Conservation (phyloP, 352 stramenopile genomes). For the Saprolegnia diclina region DNA sequence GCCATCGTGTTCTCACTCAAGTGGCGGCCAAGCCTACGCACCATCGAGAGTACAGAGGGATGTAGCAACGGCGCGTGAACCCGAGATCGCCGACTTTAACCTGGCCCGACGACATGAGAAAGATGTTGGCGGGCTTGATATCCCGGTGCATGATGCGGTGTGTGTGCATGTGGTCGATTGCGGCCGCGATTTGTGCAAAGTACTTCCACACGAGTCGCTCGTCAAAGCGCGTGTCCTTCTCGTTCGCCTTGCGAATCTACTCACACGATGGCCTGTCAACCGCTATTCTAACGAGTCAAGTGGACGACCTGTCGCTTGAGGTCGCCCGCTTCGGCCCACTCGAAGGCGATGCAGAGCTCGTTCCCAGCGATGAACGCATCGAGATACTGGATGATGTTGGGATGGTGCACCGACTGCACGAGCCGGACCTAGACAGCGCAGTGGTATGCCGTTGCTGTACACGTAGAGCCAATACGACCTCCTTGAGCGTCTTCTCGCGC, state of each 20-base stretch:
- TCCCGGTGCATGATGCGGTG: constrained; percentile 92
- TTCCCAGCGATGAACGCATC: constrained; percentile 86
- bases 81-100: constrained; percentile 88
- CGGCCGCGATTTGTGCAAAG: constrained; percentile 84
- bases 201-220: constrained; percentile 93
- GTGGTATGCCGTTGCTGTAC: background rate
- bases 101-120: constrained; percentile 84
- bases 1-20: constrained; percentile 72
- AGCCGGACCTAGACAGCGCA: constrained; percentile 56
- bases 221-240: constrained; percentile 79
- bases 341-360: constrained; percentile 91
- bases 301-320: constrained; percentile 78
- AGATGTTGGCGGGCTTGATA: constrained; percentile 93
- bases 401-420: constrained; percentile 84
- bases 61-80: too few relatives aligned
- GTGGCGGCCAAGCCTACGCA: constrained; percentile 50
- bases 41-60: too few relatives aligned
- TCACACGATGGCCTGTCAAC: too few relatives aligned
- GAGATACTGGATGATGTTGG: constrained; percentile 90
- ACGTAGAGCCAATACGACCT: constrained; percentile 30
- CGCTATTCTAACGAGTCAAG: background rate
- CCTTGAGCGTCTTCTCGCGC: constrained; percentile 88
- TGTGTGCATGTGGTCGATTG: constrained; percentile 82
- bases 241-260: constrained; percentile 81
- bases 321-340: constrained; percentile 91